phyloP scores from a whole-genome alignment of 345 rosid genomes.

The Zanthoxylum bungeanum region DNA sequence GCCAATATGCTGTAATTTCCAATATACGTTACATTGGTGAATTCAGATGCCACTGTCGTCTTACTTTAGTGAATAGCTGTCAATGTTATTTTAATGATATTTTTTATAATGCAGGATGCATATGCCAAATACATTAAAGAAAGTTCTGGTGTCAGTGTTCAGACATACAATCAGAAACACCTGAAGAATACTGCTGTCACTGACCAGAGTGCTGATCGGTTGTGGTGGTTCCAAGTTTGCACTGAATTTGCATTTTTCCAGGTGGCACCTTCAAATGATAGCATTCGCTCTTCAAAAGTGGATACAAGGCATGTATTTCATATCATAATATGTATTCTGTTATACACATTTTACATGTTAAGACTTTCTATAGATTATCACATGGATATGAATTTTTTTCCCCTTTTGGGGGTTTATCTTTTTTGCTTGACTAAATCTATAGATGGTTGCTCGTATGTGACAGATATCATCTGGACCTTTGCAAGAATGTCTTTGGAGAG shows the following conservation, averaged over 20 bases:
- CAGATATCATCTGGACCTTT: slow-evolving; percentile 85
- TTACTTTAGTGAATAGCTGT: neutral
- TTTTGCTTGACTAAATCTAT: neutral
- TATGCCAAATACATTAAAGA: slow-evolving; percentile 72
- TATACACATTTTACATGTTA: neutral
- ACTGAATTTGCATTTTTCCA: slow-evolving; percentile 90
- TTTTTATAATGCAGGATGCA: slow-evolving; percentile 44
- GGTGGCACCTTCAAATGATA: slow-evolving; percentile 83
- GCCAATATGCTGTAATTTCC: neutral
- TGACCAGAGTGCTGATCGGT: slow-evolving; percentile 43
- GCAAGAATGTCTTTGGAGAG: slow-evolving; percentile 71
- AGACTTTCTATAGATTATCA: neutral
- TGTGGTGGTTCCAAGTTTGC: slow-evolving; percentile 98
- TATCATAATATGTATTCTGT: neutral
- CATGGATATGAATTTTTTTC: neutral
- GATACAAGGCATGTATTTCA: slow-evolving; percentile 48
- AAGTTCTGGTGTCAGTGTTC: slow-evolving; percentile 36
- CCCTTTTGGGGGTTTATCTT: neutral
- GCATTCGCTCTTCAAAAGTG: slow-evolving; percentile 78
- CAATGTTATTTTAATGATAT: neutral
- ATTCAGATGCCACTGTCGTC: neutral
- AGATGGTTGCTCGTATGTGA: slow-evolving; percentile 1
- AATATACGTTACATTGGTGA: neutral
- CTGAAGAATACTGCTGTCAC: slow-evolving; percentile 47
- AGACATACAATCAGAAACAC: slow-evolving; percentile 54